Evolutionary conservation across 257 asterid species (phyloP).

Genomic region (Rubia yunnanensis): DNA sequence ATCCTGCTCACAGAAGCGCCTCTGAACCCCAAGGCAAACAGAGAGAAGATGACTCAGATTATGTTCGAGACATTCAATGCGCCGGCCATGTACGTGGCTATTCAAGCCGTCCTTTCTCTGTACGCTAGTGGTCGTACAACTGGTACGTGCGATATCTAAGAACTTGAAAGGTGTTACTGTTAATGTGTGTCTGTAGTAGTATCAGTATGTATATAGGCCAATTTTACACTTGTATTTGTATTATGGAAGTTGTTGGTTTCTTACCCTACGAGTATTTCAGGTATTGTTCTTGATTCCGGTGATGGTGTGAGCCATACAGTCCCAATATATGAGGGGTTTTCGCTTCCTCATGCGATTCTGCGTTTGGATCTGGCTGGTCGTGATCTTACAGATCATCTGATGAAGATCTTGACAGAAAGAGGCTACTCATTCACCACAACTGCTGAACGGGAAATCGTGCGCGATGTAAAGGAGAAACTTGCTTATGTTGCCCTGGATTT

Average conservation of each 20-base stretch:
- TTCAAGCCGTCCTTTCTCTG: slow-evolving; percentile 43
- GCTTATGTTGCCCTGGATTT: slow-evolving; percentile 35
- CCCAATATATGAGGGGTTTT: slow-evolving; percentile 38
- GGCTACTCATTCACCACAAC: slow-evolving; percentile 33
- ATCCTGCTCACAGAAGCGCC: slow-evolving; percentile 43
- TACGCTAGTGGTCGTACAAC: slow-evolving; percentile 50
- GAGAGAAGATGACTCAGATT: slow-evolving; percentile 42
- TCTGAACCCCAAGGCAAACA: slow-evolving; percentile 40
- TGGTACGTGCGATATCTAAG: slow-evolving; percentile 13
- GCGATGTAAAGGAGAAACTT: slow-evolving; percentile 33
- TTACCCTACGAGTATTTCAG: slow-evolving; percentile 3
- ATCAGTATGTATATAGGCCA: too few relatives aligned
- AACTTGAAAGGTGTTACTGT: background rate
- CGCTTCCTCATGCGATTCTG: slow-evolving; percentile 40
- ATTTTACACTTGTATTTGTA: too few relatives aligned
- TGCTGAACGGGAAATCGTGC: slow-evolving; percentile 42
- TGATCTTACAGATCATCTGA: slow-evolving; percentile 31
- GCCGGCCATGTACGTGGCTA: slow-evolving; percentile 44
- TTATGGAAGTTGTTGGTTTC: background rate
- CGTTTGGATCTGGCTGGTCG: slow-evolving; percentile 40
- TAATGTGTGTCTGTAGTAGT: too few relatives aligned
- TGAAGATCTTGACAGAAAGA: slow-evolving; percentile 37
- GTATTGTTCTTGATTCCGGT: slow-evolving; percentile 40
- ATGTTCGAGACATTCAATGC: slow-evolving; percentile 43
- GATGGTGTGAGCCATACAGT: slow-evolving; percentile 42